These are phyloP conservation scores for Secale cereale DNA, from an alignment of 176 grass and related monocot genomes.

Conservation along the genomic window DNA sequence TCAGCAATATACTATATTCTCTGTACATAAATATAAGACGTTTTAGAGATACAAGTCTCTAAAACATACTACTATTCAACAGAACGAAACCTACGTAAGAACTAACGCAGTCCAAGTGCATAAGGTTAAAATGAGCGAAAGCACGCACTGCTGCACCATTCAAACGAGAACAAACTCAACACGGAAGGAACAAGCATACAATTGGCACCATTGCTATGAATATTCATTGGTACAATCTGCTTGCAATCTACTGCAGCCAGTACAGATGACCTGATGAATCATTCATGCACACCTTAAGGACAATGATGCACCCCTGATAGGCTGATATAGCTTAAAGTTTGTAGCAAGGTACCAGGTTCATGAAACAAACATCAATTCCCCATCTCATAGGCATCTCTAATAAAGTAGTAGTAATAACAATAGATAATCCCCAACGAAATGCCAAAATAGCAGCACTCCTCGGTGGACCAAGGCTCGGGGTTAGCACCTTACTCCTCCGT, in stretches of 20 bases:
- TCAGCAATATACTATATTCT: background rate
- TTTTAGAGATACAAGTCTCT: no score
- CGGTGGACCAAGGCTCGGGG: constrained; percentile 28
- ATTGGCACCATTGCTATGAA: background rate
- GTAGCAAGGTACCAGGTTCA: constrained; percentile 28
- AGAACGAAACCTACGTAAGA: background rate
- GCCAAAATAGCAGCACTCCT: constrained; percentile 31
- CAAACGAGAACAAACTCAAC: background rate
- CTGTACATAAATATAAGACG: no score
- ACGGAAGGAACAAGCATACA: background rate
- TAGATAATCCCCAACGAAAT: constrained; percentile 35
- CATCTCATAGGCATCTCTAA: constrained; percentile 28
- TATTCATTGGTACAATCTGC: background rate
- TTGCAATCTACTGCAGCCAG: background rate
- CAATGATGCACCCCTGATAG: background rate
- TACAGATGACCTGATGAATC: constrained; percentile 20
- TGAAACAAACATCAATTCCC: constrained; percentile 31
- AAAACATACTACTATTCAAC: background rate
- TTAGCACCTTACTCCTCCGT: constrained; percentile 34
- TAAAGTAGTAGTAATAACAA: background rate
- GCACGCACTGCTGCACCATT: background rate
- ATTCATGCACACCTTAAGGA: background rate
- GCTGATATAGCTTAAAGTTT: constrained; percentile 15
- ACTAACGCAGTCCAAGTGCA: background rate
- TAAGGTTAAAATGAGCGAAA: background rate